Base-by-base conservation (phyloP, 2,329 filamentous ascomycete genomes). In the Tolypocladium album region DNA sequence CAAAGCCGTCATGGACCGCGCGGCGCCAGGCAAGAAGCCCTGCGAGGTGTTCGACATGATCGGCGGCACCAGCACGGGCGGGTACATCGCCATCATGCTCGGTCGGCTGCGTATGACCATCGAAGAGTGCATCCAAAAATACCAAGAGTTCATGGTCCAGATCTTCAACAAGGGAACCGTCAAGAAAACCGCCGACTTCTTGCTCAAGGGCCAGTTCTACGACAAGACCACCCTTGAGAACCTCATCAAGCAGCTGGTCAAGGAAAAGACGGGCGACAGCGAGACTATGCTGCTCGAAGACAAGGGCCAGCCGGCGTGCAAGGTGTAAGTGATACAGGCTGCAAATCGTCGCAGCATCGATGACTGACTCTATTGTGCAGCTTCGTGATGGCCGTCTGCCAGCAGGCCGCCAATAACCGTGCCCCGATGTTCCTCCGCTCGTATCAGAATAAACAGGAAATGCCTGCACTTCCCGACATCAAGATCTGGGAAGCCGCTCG, bases 41-140 rank as follows among this genome's bases (percentile, higher is more conserved):
- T 66, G 71, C 55, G 67, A 73, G 6, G 63, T 64, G 12, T 72
- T 72, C 58, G 68, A 71, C 60, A 67, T 78, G 59, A 62, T 64
- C 34, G 68, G 64, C 13, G 70, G 70, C 4, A 70, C 68, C 0
- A 68, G 65, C 59, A 70, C 70, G 4, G 67, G 68, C 22, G 68
- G 67, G 1, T 60, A 76, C 15, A 75, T 77, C 22, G 75, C 75
- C n/a, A 69, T 78, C 42, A 75, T 79, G 71, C 70, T 78, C 15
- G 74, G 74, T 15, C 71, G 72, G 6, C 53, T 61, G 27, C 24
- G 57, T 22, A 61, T 61, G 60, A 36, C 43, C 4, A 31, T 61
- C 40, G 42, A 55, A 12, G 60, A 60, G 27, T 61, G 60, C 39
- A 39, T 61, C 3, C 15, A 15, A 3, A 57, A 55, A 6, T 62